A percentile compares a stretch with the other conserved stretches of the same genome.
Evolutionary conservation across 768 basidiomycete species (phyloP).

Genomic region (Cystobasidium onofrii): DNA sequence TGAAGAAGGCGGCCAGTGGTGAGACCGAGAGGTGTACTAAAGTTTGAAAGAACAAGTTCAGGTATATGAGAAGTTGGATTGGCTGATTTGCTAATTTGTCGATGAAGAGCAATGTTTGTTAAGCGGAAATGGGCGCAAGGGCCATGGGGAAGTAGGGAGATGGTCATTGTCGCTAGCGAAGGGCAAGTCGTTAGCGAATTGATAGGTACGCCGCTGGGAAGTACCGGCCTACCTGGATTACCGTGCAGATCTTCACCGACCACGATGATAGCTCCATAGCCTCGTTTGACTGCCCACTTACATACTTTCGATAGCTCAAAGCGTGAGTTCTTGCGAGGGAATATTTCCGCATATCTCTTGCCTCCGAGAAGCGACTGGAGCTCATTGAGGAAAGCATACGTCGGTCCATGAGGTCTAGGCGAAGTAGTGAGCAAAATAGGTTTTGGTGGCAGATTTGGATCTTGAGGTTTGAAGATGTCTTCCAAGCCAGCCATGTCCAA

Average conservation of each 20-base stretch:
- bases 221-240: slow-evolving; percentile 65
- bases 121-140: slow-evolving; percentile 95
- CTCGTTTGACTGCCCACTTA: slow-evolving; percentile 81
- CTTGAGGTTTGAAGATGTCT: slow-evolving; percentile 25
- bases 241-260: slow-evolving; percentile 87
- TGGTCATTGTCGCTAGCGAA: slow-evolving; percentile 73
- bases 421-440: slow-evolving; percentile 33
- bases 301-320: slow-evolving; percentile 93
- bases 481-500: slow-evolving; percentile 36
- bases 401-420: slow-evolving; percentile 16
- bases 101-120: slow-evolving; percentile 54
- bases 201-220: not conserved
- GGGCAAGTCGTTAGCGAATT: slow-evolving; percentile 31
- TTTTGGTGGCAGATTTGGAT: slow-evolving; percentile 5
- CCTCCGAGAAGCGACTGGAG: slow-evolving; percentile 47
- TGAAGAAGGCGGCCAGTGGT: slow-evolving; percentile 92
- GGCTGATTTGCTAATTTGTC: slow-evolving; percentile 55
- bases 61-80: slow-evolving; percentile 85
- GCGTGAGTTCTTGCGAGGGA: slow-evolving; percentile 76
- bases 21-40: slow-evolving; percentile 87
- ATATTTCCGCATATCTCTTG: slow-evolving; percentile 51
- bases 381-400: slow-evolving; percentile 36
- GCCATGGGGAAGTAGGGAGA: slow-evolving; percentile 80
- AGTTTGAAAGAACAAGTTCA: slow-evolving; percentile 88
- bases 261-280: slow-evolving; percentile 78